Evolutionary conservation across 2,329 filamentous ascomycete genomes (phyloP).

Genomic region (Pezicula carpinea): DNA sequence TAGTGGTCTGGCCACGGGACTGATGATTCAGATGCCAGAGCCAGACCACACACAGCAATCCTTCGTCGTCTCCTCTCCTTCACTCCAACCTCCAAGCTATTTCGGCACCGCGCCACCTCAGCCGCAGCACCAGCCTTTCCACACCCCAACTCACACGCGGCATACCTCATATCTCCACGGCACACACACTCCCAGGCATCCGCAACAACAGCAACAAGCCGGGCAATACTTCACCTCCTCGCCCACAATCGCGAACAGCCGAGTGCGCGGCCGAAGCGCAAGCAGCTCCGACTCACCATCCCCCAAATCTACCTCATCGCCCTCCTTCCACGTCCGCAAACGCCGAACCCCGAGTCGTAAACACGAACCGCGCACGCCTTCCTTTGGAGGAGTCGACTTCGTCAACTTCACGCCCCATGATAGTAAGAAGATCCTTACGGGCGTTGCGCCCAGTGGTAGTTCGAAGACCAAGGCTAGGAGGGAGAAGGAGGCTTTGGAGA

Average conservation of each 20-base stretch:
- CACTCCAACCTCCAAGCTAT: slow-evolving; percentile 12
- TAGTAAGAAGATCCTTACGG: slow-evolving; percentile 72
- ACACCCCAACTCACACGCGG: not conserved
- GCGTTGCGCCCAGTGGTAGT: slow-evolving; percentile 86
- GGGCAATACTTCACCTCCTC: slow-evolving; percentile 2
- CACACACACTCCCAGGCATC: not conserved
- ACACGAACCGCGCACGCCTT: slow-evolving; percentile 31
- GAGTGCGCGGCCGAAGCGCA: slow-evolving; percentile 4
- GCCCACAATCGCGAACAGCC: not conserved
- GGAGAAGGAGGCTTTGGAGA: slow-evolving; percentile 82
- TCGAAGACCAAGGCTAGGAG: slow-evolving; percentile 92
- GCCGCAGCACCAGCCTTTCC: slow-evolving; percentile 4
- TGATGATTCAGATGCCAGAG: slow-evolving; percentile 27
- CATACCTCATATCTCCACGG: not conserved
- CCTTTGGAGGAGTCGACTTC: slow-evolving; percentile 49
- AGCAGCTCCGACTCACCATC: slow-evolving; percentile 13
- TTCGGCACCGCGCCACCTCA: slow-evolving; percentile 11
- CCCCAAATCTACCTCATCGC: slow-evolving; percentile 4
- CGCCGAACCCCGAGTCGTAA: slow-evolving; percentile 14
- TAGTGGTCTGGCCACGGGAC: slow-evolving; percentile 16
- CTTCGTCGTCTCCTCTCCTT: slow-evolving; percentile 13
- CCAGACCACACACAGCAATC: slow-evolving; percentile 12
- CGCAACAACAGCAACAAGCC: slow-evolving; percentile 3
- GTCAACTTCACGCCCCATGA: slow-evolving; percentile 89
- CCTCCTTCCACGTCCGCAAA: slow-evolving; percentile 21